Evolutionary conservation across 306 rosid genomes (phyloP).

Genomic region (Casuarina equisetifolia): DNA sequence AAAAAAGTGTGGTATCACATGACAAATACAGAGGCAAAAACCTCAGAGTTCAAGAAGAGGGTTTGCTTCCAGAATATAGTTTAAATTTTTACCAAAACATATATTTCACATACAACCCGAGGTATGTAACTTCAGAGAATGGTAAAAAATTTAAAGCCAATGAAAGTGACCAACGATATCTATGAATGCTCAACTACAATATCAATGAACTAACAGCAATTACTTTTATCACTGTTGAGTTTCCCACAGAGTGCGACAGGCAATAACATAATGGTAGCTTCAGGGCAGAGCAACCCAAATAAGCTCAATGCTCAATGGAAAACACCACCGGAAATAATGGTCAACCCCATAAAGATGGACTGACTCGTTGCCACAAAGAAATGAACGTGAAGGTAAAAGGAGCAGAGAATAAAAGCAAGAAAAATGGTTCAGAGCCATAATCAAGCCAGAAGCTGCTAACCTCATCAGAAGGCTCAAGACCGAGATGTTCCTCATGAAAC

Average conservation of each 20-base stretch:
- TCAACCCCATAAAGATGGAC: constrained; percentile 1
- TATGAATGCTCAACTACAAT: background rate
- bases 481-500: constrained; percentile 98
- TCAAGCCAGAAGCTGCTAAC: constrained; percentile 45
- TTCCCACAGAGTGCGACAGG: background rate
- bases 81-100: background rate
- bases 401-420: constrained; percentile 6
- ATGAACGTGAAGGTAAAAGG: background rate
- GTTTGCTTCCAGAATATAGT: background rate
- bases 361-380: background rate
- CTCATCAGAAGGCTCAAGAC: constrained; percentile 79
- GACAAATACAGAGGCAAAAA: background rate
- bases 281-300: background rate
- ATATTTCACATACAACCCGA: background rate
- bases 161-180: background rate
- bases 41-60: background rate
- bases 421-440: constrained; percentile 6
- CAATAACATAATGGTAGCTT: background rate
- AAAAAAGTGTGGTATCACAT: background rate
- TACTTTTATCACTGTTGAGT: background rate
- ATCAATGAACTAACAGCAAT: background rate
- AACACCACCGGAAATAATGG: background rate
- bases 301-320: background rate
- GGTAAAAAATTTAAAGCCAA: background rate
- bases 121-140: background rate